Conservation (phyloP, 768 basidiomycete genomes). For the Collybia sp. region DNA sequence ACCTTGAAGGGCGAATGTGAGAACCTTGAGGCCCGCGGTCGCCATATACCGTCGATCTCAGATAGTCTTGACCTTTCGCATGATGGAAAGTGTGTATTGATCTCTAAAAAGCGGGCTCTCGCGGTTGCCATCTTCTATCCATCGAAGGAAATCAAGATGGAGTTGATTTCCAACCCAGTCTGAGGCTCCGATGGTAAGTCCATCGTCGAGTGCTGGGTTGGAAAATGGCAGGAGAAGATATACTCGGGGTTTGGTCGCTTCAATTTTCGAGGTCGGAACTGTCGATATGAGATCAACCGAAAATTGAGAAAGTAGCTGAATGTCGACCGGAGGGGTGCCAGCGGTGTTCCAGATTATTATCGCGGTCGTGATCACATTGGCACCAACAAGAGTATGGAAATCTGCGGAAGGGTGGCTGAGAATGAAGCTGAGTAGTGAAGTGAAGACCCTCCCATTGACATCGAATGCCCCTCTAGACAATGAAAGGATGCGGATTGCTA, state of each 20-base stretch:
- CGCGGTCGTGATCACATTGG: constrained; percentile 2
- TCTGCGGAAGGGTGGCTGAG: constrained; percentile 17
- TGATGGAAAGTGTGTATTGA: constrained; percentile 36
- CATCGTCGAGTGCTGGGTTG: constrained; percentile 24
- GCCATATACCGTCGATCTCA: constrained; percentile 31
- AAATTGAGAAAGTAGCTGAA: constrained; percentile 9
- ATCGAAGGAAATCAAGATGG: constrained; percentile 44
- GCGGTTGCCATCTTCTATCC: constrained; percentile 42
- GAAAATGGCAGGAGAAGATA: constrained; percentile 31
- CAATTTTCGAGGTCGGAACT: neutral
- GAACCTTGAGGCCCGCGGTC: constrained; percentile 23
- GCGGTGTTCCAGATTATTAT: constrained; percentile 19
- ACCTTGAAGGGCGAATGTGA: constrained; percentile 40
- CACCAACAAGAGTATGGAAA: constrained; percentile 23
- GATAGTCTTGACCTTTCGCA: constrained; percentile 45
- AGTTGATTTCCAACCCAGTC: constrained; percentile 48
- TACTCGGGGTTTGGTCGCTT: neutral
- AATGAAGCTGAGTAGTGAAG: constrained; percentile 34
- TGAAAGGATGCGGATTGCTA: constrained; percentile 19
- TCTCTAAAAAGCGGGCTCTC: constrained; percentile 38
- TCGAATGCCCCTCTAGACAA: constrained; percentile 26
- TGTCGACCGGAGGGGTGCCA: constrained; percentile 9
- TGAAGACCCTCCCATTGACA: constrained; percentile 51
- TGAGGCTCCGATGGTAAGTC: constrained; percentile 27
- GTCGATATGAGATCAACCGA: constrained; percentile 15